Conservation (phyloP, 1,139 yeast genomes). For the Scheffersomyces insectosa region DNA sequence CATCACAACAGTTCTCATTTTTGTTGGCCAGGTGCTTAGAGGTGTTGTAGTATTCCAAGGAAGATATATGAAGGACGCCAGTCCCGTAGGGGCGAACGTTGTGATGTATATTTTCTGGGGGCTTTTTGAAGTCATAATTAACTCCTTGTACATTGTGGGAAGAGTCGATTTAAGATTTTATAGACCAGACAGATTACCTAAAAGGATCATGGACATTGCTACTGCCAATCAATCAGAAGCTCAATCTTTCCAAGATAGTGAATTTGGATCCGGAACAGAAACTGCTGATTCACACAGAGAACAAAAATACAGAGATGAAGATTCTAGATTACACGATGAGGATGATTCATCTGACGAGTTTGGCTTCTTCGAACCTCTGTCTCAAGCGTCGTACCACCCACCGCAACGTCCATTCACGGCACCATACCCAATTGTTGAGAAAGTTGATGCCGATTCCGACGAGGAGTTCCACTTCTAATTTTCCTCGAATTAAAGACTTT, state of each 20-base stretch:
- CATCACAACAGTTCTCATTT: constrained; percentile 34
- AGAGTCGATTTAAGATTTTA: constrained; percentile 49
- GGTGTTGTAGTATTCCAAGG: constrained; percentile 34
- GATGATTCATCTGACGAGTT: constrained; percentile 9
- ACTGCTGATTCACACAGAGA: neutral
- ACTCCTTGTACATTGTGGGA: constrained; percentile 39
- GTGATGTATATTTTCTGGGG: constrained; percentile 45
- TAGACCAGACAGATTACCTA: constrained; percentile 46
- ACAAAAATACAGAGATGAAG: neutral
- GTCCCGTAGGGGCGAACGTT: constrained; percentile 25
- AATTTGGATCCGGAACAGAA: neutral
- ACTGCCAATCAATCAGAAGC: constrained; percentile 40
- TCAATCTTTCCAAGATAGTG: neutral
- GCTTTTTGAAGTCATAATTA: constrained; percentile 35
- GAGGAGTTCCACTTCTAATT: constrained; percentile 19
- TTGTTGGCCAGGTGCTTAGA: constrained; percentile 34
- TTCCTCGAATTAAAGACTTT: too few relatives aligned
- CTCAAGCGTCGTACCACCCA: neutral
- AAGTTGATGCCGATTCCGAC: constrained; percentile 12
- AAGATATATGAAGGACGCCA: constrained; percentile 17
- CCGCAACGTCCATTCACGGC: neutral
- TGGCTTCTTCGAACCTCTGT: constrained; percentile 7
- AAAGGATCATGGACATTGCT: constrained; percentile 35
- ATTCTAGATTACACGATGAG: constrained; percentile 4
- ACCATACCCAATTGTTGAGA: constrained; percentile 7